Conservation (phyloP, 23 red algal genomes). For the Cyanidioschyzon merolae region DNA sequence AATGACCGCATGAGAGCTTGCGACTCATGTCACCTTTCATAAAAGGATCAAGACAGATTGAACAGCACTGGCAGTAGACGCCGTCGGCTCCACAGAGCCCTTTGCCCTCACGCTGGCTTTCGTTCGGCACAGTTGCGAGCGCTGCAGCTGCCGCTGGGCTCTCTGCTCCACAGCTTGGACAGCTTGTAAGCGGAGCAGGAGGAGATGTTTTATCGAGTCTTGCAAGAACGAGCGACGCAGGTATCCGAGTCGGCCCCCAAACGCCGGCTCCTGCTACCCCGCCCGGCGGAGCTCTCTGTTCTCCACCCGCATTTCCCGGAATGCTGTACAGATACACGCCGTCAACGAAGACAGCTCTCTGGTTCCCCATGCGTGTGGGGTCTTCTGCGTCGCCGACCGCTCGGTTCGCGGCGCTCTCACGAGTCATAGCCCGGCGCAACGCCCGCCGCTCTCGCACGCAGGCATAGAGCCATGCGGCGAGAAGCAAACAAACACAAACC, state of each 20-base stretch:
- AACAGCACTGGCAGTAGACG: conserved; percentile 5
- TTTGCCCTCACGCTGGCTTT: not conserved
- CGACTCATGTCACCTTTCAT: conserved; percentile 7
- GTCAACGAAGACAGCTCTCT: conserved; percentile 8
- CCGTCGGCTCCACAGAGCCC: not conserved
- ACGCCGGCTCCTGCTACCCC: not conserved
- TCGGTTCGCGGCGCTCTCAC: not conserved
- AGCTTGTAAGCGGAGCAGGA: not conserved
- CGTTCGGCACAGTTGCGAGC: not conserved
- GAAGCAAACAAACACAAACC: not conserved
- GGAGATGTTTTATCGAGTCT: not conserved
- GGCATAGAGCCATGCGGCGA: not conserved
- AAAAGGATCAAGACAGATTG: conserved; percentile 4
- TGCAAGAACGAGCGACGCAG: not conserved
- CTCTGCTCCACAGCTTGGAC: not conserved
- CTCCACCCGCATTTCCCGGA: not conserved
- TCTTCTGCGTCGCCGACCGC: not conserved
- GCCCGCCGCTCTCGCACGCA: conserved; percentile 1
- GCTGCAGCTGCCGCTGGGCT: not conserved
- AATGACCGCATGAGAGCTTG: conserved; percentile 1
- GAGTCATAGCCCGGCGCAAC: not conserved
- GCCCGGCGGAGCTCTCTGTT: not conserved
- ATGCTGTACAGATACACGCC: conserved; percentile 11
- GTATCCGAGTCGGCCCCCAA: conserved; percentile 12
- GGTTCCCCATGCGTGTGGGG: not conserved